A percentile compares a stretch with the other conserved stretches of the same genome.
Evolutionary conservation across 2,329 filamentous ascomycete genomes (phyloP).

Genomic region (Didymella keratinophila): DNA sequence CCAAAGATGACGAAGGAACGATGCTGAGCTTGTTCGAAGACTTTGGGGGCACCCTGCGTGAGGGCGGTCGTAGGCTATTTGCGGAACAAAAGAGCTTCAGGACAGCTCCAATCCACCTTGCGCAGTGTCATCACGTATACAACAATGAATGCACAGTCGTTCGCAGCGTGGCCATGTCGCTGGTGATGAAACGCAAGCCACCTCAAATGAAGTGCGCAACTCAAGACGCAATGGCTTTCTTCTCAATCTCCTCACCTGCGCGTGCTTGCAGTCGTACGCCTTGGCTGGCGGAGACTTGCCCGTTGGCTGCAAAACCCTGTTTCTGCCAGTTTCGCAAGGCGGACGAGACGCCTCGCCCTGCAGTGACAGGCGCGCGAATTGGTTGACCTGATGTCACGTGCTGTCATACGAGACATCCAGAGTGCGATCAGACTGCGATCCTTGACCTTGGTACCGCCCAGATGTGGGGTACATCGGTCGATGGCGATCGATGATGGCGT

Average conservation of each 20-base stretch:
- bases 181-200: background rate
- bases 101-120: background rate
- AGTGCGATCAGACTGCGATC: constrained; percentile 7
- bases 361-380: constrained; percentile 7
- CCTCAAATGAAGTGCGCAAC: background rate
- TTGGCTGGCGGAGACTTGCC: background rate
- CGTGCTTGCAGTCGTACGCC: constrained; percentile 9
- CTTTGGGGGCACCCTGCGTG: background rate
- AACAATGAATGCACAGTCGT: background rate
- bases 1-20: background rate
- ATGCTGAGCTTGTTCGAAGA: background rate
- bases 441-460: constrained; percentile 17
- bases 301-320: constrained; percentile 13
- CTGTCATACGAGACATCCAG: constrained; percentile 19
- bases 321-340: constrained; percentile 18
- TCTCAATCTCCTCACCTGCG: background rate
- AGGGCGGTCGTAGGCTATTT: background rate
- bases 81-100: background rate
- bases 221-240: background rate
- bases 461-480: constrained; percentile 18
- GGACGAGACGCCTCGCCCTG: constrained; percentile 14
- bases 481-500: constrained; percentile 22
- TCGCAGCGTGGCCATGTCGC: background rate
- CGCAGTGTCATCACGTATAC: background rate
- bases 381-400: constrained; percentile 20